A percentile compares a stretch with the other conserved stretches of the same genome.
Conservation (phyloP, 129 eudicot genomes). For the Erigeron canadensis region DNA sequence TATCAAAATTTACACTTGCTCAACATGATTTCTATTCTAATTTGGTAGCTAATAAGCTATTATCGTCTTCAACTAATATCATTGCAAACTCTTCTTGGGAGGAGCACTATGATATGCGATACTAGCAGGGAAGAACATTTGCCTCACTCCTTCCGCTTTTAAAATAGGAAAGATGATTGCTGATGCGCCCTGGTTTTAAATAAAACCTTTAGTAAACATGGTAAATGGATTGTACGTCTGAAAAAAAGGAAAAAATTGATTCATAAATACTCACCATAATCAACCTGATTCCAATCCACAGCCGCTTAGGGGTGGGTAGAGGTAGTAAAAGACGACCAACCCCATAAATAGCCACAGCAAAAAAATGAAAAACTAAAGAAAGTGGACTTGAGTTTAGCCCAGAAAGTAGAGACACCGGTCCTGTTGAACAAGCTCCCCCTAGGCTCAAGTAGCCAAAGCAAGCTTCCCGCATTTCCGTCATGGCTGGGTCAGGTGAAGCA, state of each 20-base stretch:
- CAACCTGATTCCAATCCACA: constrained; percentile 53
- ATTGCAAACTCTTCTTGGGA: constrained; percentile 26
- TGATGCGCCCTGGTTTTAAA: constrained; percentile 48
- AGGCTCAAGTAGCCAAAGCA: constrained; percentile 58
- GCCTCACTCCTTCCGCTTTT: constrained; percentile 71
- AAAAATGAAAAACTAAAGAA: constrained; percentile 55
- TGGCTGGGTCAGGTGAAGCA: constrained; percentile 62
- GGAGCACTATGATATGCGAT: constrained; percentile 48
- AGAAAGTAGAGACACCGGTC: constrained; percentile 54
- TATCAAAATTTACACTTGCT: constrained; percentile 1
- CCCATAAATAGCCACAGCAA: constrained; percentile 56
- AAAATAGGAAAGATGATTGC: constrained; percentile 64
- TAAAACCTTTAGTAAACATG: not conserved
- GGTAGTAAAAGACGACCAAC: constrained; percentile 61
- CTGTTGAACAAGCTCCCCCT: constrained; percentile 55
- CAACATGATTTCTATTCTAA: not conserved
- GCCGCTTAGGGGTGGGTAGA: constrained; percentile 53
- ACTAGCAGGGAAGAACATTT: constrained; percentile 70
- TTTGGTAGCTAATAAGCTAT: not conserved
- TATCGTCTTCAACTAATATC: not conserved
- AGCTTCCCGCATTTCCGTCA: constrained; percentile 64
- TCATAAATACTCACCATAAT: constrained; percentile 42
- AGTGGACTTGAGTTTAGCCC: constrained; percentile 58
- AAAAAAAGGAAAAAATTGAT: not conserved
- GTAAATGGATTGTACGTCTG: not conserved